Evolutionary conservation across 2,329 filamentous ascomycete genomes (phyloP).

Genomic region (Curvularia spicifera): DNA sequence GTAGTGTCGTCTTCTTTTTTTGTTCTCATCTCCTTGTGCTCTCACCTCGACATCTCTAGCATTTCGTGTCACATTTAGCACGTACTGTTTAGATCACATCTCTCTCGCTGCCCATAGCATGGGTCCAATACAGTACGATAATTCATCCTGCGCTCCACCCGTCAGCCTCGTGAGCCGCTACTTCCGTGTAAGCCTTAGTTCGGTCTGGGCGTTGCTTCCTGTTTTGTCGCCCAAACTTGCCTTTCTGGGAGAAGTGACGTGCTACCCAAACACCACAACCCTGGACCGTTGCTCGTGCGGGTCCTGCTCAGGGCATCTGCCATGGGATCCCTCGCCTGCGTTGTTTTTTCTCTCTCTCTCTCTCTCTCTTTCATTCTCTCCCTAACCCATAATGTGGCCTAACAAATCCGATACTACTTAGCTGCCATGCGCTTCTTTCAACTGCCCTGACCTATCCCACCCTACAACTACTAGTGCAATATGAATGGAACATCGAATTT

Average conservation of each 20-base stretch:
- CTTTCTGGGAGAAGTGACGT: conserved; percentile 23
- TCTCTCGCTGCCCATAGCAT: conserved; percentile 33
- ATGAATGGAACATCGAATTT: neutral
- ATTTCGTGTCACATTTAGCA: conserved; percentile 40
- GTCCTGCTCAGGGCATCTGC: neutral
- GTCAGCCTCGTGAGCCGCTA: conserved; percentile 20
- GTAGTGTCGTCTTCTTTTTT: conserved; percentile 34
- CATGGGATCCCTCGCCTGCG: neutral
- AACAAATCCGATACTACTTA: neutral
- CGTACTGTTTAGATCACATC: conserved; percentile 42
- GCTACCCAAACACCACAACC: conserved; percentile 15
- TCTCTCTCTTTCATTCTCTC: neutral
- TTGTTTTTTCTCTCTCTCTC: neutral
- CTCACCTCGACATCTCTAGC: conserved; percentile 38
- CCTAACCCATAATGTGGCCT: neutral
- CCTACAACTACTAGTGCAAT: conserved; percentile 1
- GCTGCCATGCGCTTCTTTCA: neutral
- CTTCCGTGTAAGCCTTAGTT: conserved; percentile 24
- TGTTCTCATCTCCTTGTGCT: conserved; percentile 30
- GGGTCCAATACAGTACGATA: conserved; percentile 37
- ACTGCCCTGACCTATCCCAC: neutral
- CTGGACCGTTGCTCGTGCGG: neutral
- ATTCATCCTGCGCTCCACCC: conserved; percentile 13
- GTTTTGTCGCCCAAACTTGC: conserved; percentile 24
- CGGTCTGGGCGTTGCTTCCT: conserved; percentile 29